A percentile compares a stretch with the other conserved stretches of the same genome.
Conservation (phyloP, 2,329 filamentous ascomycete species). For the Cladosporium sp. region DNA sequence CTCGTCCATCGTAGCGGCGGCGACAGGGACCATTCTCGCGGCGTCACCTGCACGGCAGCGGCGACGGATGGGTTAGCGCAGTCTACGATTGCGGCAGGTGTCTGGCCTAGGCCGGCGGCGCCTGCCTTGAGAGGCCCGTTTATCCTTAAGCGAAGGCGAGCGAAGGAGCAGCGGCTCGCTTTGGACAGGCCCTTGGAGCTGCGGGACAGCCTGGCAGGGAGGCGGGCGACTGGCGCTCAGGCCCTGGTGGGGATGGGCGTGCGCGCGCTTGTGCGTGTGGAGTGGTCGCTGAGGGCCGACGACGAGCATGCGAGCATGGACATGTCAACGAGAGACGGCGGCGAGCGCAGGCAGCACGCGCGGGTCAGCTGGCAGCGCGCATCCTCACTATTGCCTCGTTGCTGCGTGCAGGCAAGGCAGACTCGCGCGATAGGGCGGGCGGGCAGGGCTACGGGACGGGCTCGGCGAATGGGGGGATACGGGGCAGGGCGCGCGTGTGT, state of each 20-base stretch:
- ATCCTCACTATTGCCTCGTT: neutral
- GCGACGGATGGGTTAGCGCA: conserved; percentile 11
- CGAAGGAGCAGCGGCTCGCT: conserved; percentile 12
- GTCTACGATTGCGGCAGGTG: conserved; percentile 1
- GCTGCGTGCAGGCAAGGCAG: too few relatives aligned
- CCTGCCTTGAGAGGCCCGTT: conserved; percentile 13
- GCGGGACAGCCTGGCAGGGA: conserved; percentile 9
- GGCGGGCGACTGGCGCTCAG: conserved; percentile 2
- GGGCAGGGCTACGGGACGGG: too few relatives aligned
- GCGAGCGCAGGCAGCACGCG: neutral
- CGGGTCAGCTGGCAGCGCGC: conserved; percentile 10
- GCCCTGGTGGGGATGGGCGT: conserved; percentile 6
- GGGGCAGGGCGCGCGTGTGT: neutral
- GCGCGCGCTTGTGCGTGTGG: conserved; percentile 1
- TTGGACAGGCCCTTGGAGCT: conserved; percentile 3
- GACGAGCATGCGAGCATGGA: neutral
- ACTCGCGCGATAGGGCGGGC: too few relatives aligned
- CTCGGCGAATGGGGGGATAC: too few relatives aligned
- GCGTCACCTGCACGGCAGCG: conserved; percentile 11
- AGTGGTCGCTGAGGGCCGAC: neutral
- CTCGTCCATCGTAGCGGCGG: conserved; percentile 9
- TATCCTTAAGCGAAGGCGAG: conserved; percentile 14
- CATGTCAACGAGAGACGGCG: neutral
- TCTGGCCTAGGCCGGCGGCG: conserved; percentile 8
- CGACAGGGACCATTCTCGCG: conserved; percentile 10